Evolutionary conservation across 108 stramenopile species (phyloP).

Genomic region (Epipyxis sp.): DNA sequence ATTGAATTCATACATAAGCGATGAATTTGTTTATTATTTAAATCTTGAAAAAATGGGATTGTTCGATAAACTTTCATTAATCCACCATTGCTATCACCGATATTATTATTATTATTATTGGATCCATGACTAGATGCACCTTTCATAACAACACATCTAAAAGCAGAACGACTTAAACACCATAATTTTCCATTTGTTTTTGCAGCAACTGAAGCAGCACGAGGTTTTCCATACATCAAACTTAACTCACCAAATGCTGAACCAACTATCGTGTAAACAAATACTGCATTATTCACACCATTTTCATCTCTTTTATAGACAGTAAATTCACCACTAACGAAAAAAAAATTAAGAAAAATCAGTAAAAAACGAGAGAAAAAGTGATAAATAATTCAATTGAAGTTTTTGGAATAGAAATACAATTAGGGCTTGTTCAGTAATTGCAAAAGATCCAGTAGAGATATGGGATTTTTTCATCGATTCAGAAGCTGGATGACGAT

Average conservation of each 20-base stretch:
- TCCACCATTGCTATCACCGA: too few relatives aligned
- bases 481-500: too few relatives aligned
- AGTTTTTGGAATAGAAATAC: too few relatives aligned
- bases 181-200: conserved; percentile 45
- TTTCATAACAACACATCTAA: conserved; percentile 43
- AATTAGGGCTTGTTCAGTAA: too few relatives aligned
- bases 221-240: conserved; percentile 56
- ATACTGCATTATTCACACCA: conserved; percentile 28
- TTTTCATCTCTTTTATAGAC: conserved; percentile 10
- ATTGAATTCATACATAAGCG: conserved; percentile 41
- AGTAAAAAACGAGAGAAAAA: too few relatives aligned
- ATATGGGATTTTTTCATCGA: too few relatives aligned
- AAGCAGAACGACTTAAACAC: conserved; percentile 43
- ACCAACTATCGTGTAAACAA: conserved; percentile 35
- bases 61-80: conserved; percentile 41
- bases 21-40: conserved; percentile 43
- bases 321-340: conserved; percentile 10
- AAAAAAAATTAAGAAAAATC: too few relatives aligned
- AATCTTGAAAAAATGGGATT: conserved; percentile 29
- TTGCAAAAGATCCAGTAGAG: too few relatives aligned
- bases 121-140: neutral
- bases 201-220: conserved; percentile 47
- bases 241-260: conserved; percentile 54
- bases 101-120: too few relatives aligned
- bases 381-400: too few relatives aligned